Evolutionary conservation across 495 filamentous ascomycete species (phyloP).

Genomic region (Umbilicaria muhlenbergii): DNA sequence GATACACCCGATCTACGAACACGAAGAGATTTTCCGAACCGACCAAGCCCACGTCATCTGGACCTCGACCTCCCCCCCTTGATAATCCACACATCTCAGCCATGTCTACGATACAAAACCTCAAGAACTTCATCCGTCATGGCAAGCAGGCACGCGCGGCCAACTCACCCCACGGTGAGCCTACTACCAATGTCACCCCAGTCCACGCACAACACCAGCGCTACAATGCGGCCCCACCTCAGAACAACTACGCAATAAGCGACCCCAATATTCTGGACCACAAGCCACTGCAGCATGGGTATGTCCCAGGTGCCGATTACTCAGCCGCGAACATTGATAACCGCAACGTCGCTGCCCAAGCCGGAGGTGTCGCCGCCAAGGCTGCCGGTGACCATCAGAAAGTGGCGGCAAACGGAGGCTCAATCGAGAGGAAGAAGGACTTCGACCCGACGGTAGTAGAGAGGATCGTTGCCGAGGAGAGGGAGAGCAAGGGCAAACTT

Average conservation of each 20-base stretch:
- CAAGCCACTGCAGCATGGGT: constrained; percentile 22
- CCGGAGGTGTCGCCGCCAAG: constrained; percentile 42
- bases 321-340: constrained; percentile 43
- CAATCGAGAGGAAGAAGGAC: constrained; percentile 34
- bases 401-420: constrained; percentile 14
- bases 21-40: too few species aligned
- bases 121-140: constrained; percentile 98
- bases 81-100: constrained; percentile 6
- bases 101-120: constrained; percentile 74
- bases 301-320: constrained; percentile 23
- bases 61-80: neutral
- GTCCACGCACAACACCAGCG: constrained; percentile 52
- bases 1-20: too few species aligned
- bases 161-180: constrained; percentile 43
- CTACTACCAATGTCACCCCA: constrained; percentile 51
- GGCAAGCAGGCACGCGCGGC: constrained; percentile 82
- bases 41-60: too few species aligned
- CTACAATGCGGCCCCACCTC: constrained; percentile 31
- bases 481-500: constrained; percentile 65
- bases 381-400: constrained; percentile 31
- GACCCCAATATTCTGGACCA: constrained; percentile 29
- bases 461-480: constrained; percentile 81
- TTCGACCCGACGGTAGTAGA: constrained; percentile 54
- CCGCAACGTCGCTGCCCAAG: constrained; percentile 48
- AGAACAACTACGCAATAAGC: constrained; percentile 31